Base-by-base conservation (phyloP, 495 filamentous ascomycete species). In the Hamigera avellanea region DNA sequence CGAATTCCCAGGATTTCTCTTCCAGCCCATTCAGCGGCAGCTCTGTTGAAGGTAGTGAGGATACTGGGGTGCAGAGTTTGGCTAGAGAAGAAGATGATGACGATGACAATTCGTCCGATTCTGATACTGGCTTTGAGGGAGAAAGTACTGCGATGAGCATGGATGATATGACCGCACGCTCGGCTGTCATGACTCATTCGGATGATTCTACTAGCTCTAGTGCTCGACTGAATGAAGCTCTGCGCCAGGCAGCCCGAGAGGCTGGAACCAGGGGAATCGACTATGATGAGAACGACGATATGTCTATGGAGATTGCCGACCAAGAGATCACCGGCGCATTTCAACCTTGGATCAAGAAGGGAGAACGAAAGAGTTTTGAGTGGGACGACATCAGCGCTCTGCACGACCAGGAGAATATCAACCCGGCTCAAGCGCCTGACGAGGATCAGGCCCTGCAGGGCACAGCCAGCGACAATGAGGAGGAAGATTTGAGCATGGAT, bases 401-500 rank as follows among this genome's bases (percentile, higher is more conserved):
- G n/a, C 59, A 69, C 39, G 73, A 80, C 43, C 73, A 81, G 42
- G 75, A 80, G 43, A 78, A 81, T 35, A 39, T 72, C 14, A 69
- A 78, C 36, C 73, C 73, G 3, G 73, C 75, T 9, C 58, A 61
- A 14, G 37, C 47, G 3, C 8, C 33, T 13, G 37, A 36, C 2
- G n/a, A 23, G 2, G 33, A 43, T 29, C 18, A 25, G 6, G 37
- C 36, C 5, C 31, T 33, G 4, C 44, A 48, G 2, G 48, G 64
- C 43, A 40, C 39, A 45, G 37, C 21, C n/a, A 46, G 36, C 33
- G 54, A 51, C 3, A 48, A 66, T 12, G 51, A 53, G 14, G 69
- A 72, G 26, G 79, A 82, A 38, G 81, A 85, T 19, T 71, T 85
- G 52, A 84, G 80, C 8, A 86, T 88, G 83, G 86, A 95, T 39